These are phyloP conservation scores for Microbotryum violaceum DNA, from an alignment of 1,284 basidiomycete genomes.

Conservation along the genomic window DNA sequence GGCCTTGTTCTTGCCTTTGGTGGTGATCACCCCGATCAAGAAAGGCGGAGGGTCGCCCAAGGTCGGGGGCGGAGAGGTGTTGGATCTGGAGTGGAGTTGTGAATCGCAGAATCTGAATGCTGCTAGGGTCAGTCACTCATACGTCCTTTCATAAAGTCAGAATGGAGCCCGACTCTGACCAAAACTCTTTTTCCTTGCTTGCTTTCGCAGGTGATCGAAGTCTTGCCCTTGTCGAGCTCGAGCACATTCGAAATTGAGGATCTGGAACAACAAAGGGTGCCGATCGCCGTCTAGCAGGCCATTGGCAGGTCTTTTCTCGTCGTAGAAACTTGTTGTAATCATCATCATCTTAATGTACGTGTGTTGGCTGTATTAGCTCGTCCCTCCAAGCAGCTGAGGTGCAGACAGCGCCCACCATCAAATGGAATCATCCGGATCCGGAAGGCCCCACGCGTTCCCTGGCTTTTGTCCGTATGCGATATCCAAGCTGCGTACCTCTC, in stretches of 20 bases:
- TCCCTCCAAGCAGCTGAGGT: no score
- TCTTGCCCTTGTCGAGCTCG: slow-evolving; percentile 12
- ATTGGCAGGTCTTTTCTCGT: no score
- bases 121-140: slow-evolving; percentile 40
- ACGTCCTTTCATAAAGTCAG: background rate
- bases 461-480: no score
- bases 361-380: no score
- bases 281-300: no score
- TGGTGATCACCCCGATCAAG: slow-evolving; percentile 53
- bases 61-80: slow-evolving; percentile 39
- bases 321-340: no score
- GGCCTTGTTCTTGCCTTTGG: slow-evolving; percentile 59
- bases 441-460: no score
- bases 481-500: no score
- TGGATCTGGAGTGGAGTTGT: slow-evolving; percentile 42
- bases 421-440: no score
- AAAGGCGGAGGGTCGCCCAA: no score
- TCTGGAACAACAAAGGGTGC: background rate
- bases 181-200: background rate
- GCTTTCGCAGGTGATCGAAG: slow-evolving; percentile 11
- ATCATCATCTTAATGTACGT: no score
- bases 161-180: background rate
- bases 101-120: slow-evolving; percentile 69
- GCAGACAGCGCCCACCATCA: no score
- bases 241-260: slow-evolving; percentile 4